Evolutionary conservation across 306 rosid genomes (phyloP).

Genomic region (Senna siamea): DNA sequence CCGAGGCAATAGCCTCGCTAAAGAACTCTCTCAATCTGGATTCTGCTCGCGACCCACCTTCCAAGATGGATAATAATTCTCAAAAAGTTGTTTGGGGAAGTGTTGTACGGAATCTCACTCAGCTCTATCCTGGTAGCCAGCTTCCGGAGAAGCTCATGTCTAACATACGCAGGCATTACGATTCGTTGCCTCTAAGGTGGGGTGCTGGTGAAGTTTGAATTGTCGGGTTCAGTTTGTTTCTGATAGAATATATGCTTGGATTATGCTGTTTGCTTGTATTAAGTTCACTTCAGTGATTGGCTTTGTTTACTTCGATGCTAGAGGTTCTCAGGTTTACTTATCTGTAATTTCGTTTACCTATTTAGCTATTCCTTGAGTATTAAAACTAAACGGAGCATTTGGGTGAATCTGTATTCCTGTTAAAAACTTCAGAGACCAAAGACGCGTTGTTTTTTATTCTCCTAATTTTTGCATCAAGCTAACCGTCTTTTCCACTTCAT

Average conservation of each 20-base stretch:
- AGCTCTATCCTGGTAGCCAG: conserved; percentile 87
- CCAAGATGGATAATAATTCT: conserved; percentile 55
- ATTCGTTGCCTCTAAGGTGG: conserved; percentile 88
- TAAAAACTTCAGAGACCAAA: neutral
- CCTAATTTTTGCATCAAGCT: neutral
- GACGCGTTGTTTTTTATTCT: conserved; percentile 1
- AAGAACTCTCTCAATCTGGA: conserved; percentile 78
- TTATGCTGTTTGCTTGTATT: neutral
- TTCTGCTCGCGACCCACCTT: conserved; percentile 47
- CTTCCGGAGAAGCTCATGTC: conserved; percentile 87
- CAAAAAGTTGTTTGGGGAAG: conserved; percentile 76
- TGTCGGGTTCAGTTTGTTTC: conserved; percentile 28
- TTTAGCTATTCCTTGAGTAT: neutral
- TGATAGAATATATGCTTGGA: neutral
- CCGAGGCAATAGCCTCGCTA: conserved; percentile 78
- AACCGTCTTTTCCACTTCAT: neutral
- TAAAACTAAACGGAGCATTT: conserved; percentile 20
- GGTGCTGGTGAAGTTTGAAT: conserved; percentile 16
- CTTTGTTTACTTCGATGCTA: conserved; percentile 9
- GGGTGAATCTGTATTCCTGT: neutral
- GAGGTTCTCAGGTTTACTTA: neutral
- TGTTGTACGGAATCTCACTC: conserved; percentile 76
- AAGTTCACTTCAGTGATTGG: conserved; percentile 2
- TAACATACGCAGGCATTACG: conserved; percentile 83
- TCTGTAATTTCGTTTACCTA: neutral